Evolutionary conservation across 805 yeast genomes (phyloP), one percentile per base, ranked within the genome.

Genomic region (Zygotorulaspora florentina): DNA sequence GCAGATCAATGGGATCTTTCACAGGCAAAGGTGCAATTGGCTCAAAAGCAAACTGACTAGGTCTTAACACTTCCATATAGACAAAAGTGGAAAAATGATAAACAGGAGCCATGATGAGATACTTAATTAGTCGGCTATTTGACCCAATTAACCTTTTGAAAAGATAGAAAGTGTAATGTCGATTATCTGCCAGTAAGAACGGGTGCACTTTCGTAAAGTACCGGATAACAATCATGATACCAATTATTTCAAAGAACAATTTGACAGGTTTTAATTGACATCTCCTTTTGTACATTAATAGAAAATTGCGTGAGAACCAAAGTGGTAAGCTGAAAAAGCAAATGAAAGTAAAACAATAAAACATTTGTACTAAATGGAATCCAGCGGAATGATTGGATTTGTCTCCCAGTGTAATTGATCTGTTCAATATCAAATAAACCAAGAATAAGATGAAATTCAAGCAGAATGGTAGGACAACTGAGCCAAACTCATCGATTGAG

Each of bases 321-420:
- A 83, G 62, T 2, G 98, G 97, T 59, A 78, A 64, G 2, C 91
- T 79, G 55, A 90, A 77, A n/a, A 77, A 56, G 0, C 77, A 64
- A 11, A 84, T 64, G 57, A 89, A 87, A 3, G 80, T 61, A 20
- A 77, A 66, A 59, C 91, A 87, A 63, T 93, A 93, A 52, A 88
- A 83, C 1, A 90, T 50, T 64, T 93, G 99, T 7, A 84, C 88
- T 3, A 84, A 29, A 62, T 93, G 96, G 1, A 85, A 49, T 1
- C 81, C 79, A 2, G 82, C 74, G 29, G 72, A 70, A 62, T 93
- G 99, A 64, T 91, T 90, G 27, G 80, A 81, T 64, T 88, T 87
- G 61, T 93, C 99, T 1, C 99, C 99, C 39, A 91, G 73, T 0
- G 98, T 83, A 34, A 93, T 81, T 0, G 96, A 95, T 13, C 87